Evolutionary conservation across 805 yeast genomes (phyloP).

Genomic region (Starmera amethionina): DNA sequence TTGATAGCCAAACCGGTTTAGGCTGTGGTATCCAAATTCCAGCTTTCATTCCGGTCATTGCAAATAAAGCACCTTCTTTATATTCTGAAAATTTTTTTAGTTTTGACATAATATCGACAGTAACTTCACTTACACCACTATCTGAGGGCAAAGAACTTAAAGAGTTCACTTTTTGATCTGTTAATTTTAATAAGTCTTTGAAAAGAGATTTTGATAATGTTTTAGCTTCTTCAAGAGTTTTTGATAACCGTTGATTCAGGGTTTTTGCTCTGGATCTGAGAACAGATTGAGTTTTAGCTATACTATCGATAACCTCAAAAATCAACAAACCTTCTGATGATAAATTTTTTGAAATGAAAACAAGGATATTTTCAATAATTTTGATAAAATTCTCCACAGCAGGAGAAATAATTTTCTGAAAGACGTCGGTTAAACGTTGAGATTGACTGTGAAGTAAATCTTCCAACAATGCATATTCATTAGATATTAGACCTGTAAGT

Average conservation of each 20-base stretch:
- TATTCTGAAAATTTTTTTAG: constrained; percentile 58
- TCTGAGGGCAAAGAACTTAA: constrained; percentile 49
- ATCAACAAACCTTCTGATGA: constrained; percentile 40
- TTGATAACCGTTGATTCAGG: constrained; percentile 10
- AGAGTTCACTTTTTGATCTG: constrained; percentile 40
- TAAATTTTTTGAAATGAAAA: constrained; percentile 30
- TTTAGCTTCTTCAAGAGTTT: constrained; percentile 18
- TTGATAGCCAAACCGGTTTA: constrained; percentile 42
- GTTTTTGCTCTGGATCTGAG: constrained; percentile 17
- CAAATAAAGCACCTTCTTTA: constrained; percentile 37
- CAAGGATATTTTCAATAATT: constrained; percentile 28
- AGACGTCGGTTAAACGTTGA: constrained; percentile 18
- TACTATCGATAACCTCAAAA: constrained; percentile 50
- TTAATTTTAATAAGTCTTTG: constrained; percentile 43
- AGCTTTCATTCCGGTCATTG: constrained; percentile 40
- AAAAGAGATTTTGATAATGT: constrained; percentile 34
- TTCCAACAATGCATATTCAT: constrained; percentile 37
- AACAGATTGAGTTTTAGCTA: constrained; percentile 24
- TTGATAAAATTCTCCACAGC: constrained; percentile 28
- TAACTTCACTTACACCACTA: constrained; percentile 58
- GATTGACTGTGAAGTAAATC: constrained; percentile 22
- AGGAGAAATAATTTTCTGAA: constrained; percentile 24
- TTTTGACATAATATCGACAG: constrained; percentile 63
- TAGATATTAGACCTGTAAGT: constrained; percentile 35
- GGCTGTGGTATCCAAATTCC: constrained; percentile 64